phyloP scores from a whole-genome alignment of 2,329 filamentous ascomycete species.

The Fusarium sp. region DNA sequence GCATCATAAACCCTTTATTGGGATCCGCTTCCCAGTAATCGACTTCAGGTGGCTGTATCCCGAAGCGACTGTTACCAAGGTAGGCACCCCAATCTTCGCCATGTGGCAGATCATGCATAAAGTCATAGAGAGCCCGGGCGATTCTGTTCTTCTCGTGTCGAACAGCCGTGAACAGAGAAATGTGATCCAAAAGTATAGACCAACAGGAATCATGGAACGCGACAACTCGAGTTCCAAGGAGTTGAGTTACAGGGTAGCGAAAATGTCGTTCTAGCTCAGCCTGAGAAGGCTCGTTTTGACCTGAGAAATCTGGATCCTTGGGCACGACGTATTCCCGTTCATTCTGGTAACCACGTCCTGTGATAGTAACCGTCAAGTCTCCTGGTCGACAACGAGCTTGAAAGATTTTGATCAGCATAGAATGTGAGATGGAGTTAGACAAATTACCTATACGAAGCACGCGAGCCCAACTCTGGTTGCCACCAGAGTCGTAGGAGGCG shows the following conservation, averaged over 20 bases:
- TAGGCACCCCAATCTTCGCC: background rate
- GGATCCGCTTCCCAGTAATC: background rate
- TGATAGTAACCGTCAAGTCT: background rate
- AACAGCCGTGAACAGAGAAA: background rate
- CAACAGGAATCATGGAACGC: background rate
- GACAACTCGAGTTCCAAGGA: background rate
- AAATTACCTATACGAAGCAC: background rate
- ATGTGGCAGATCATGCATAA: background rate
- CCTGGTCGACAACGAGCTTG: background rate
- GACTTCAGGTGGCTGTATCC: no score
- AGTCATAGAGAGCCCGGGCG: background rate
- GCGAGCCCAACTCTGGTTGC: background rate
- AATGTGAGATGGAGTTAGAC: background rate
- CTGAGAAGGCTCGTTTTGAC: no score
- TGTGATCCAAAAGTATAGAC: background rate
- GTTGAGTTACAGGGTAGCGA: fast-evolving
- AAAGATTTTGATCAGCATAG: background rate
- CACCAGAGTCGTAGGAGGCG: no score
- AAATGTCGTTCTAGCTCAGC: background rate
- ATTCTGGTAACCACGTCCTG: background rate
- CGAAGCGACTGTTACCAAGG: no score
- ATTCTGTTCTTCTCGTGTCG: background rate
- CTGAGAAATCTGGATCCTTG: background rate
- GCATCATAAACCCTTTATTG: background rate
- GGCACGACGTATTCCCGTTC: background rate